Base-by-base conservation (phyloP, 148 eudicot species). In the Bassia scoparia region DNA sequence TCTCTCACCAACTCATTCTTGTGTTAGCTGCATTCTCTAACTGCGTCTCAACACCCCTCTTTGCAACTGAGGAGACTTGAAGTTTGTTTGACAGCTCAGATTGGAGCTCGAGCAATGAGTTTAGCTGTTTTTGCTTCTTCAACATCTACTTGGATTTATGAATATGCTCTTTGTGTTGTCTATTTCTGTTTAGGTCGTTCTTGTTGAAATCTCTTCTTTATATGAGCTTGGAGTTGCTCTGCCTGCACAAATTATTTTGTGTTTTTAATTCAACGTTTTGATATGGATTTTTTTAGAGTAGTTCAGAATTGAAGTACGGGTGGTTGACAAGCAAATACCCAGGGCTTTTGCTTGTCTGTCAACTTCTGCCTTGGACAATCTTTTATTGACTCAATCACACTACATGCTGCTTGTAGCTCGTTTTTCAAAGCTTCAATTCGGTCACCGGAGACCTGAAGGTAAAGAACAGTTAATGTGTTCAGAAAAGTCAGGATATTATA, bases 261-360 rank as follows among this genome's bases (percentile, higher is more conserved):
- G 3, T 33, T 61, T 31, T 2, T 18, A 54, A 49, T 38, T 44
- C 49, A 23, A 20, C 24, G 5, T 11, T 33, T 2, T 8, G 9
- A 0, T 1, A n/a, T 9, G 41, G 18, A 63, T 63, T 21, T 80
- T 89, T 63, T 0, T 35, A 24, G 67, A 10, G 24, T 2, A 37
- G 12, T 3, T 21, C 21, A 18, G 33, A 30, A 41, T 50, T 43
- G n/a, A 60, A 13, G 76, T 89, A 92, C 97, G 87, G 76, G 16
- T 67, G 79, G 64, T 81, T 86, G 69, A 88, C 60, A 92, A 67
- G 73, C 71, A 70, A 72, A 86, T 84, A 10, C 90, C 97, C 95
- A 85, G 81, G 78, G 95, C 97, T 80, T 84, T 89, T 41, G 80
- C 79, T 73, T 78, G 86, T 69, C 88, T 86, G 72, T 81, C 89